Evolutionary conservation across 768 basidiomycete genomes (phyloP).

Genomic region (Cyathus striatus): DNA sequence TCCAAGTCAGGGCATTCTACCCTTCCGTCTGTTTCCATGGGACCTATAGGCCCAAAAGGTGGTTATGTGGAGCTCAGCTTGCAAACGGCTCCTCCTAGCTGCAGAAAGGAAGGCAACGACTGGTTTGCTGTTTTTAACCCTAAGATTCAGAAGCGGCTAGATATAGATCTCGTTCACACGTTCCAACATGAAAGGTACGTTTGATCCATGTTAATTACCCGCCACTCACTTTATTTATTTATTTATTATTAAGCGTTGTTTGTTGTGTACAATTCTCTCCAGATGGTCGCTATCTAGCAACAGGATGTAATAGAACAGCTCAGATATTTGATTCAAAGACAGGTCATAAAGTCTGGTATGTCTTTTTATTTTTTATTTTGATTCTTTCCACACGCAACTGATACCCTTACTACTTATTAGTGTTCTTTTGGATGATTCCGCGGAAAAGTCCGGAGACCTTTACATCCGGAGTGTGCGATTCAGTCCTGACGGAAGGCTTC

Average conservation of each 20-base stretch:
- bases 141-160: slow-evolving; percentile 62
- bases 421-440: slow-evolving; percentile 73
- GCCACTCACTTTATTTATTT: slow-evolving; percentile 8
- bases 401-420: slow-evolving; percentile 26
- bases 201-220: slow-evolving; percentile 1
- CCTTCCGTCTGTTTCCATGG: neutral
- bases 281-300: slow-evolving; percentile 88
- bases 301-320: slow-evolving; percentile 89
- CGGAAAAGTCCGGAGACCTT: slow-evolving; percentile 70
- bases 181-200: slow-evolving; percentile 77
- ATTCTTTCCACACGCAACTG: neutral
- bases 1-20: neutral
- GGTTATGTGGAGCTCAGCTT: slow-evolving; percentile 37
- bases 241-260: slow-evolving; percentile 33
- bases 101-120: slow-evolving; percentile 66
- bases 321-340: slow-evolving; percentile 95
- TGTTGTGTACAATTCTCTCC: slow-evolving; percentile 95
- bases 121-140: slow-evolving; percentile 88
- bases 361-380: slow-evolving; percentile 9
- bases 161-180: slow-evolving; percentile 75
- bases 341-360: slow-evolving; percentile 80
- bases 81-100: slow-evolving; percentile 41
- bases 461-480: slow-evolving; percentile 94
- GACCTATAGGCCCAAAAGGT: slow-evolving; percentile 5
- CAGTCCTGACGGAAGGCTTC: slow-evolving; percentile 87